Evolutionary conservation across 768 basidiomycete genomes (phyloP).

Genomic region (Hericium erinaceus): DNA sequence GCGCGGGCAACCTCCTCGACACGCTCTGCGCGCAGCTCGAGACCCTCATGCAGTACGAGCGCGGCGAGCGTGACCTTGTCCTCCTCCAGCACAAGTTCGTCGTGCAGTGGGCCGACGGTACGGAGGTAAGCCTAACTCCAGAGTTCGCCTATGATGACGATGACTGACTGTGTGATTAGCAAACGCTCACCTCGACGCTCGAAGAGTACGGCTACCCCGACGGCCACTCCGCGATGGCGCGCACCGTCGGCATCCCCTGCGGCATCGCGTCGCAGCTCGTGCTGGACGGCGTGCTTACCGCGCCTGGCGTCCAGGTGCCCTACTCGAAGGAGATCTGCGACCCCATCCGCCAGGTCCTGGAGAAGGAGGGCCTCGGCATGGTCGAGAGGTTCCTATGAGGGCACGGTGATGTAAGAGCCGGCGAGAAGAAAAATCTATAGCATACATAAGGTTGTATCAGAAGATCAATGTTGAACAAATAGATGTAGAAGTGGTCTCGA

Average conservation of each 20-base stretch:
- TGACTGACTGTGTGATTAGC: constrained; percentile 29
- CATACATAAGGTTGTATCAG: neutral
- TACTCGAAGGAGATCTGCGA: constrained; percentile 83
- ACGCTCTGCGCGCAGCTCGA: constrained; percentile 90
- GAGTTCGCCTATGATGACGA: neutral
- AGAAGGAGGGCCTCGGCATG: constrained; percentile 68
- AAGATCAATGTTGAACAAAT: neutral
- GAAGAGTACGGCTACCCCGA: constrained; percentile 76
- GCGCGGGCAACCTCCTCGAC: constrained; percentile 77
- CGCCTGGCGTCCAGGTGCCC: constrained; percentile 76
- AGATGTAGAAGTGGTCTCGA: neutral
- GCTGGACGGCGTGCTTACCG: constrained; percentile 73
- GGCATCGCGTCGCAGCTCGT: constrained; percentile 91
- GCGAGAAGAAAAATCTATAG: neutral
- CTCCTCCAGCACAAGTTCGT: constrained; percentile 99
- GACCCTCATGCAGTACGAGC: constrained; percentile 83
- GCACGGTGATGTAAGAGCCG: neutral
- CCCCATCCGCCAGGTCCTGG: constrained; percentile 54
- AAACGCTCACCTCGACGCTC: constrained; percentile 85
- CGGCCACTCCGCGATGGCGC: constrained; percentile 87
- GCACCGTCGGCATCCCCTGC: constrained; percentile 86
- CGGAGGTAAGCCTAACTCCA: constrained; percentile 33
- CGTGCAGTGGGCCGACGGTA: constrained; percentile 82
- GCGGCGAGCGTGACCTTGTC: constrained; percentile 89
- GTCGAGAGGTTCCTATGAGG: constrained; percentile 56